These are phyloP conservation scores for Stagonosporopsis tanaceti DNA, from an alignment of 2,329 filamentous ascomycete genomes.

Conservation along the genomic window DNA sequence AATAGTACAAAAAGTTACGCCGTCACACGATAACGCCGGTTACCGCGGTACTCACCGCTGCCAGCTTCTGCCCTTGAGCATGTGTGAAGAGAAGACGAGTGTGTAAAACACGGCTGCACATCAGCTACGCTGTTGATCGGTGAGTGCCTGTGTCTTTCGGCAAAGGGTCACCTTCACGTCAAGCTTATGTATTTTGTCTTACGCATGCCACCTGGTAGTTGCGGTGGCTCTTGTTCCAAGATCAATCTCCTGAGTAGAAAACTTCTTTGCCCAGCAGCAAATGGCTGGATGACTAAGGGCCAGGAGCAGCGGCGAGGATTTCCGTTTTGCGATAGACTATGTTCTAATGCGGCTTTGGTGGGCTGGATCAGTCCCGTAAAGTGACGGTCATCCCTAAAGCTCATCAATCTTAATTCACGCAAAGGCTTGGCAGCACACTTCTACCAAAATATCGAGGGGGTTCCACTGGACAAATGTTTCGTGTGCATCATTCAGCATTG, in stretches of 20 bases:
- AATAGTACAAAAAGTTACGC: neutral
- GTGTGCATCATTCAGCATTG: neutral
- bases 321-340: neutral
- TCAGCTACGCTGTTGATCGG: neutral
- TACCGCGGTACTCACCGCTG: neutral
- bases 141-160: neutral
- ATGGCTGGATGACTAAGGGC: too few relatives aligned
- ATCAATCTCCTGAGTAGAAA: too few relatives aligned
- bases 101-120: neutral
- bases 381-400: neutral
- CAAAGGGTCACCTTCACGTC: neutral
- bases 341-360: neutral
- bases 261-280: too few relatives aligned
- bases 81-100: neutral
- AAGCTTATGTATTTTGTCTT: neutral
- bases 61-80: neutral
- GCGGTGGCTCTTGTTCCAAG: neutral
- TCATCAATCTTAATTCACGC: neutral
- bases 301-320: too few relatives aligned
- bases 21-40: constrained; percentile 2
- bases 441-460: neutral
- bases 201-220: neutral
- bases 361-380: neutral
- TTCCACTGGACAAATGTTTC: neutral
- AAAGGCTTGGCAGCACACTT: neutral